These are phyloP conservation scores for Aspergillus sclerotiicarbonarius DNA, from an alignment of 495 filamentous ascomycete genomes.

Conservation along the genomic window DNA sequence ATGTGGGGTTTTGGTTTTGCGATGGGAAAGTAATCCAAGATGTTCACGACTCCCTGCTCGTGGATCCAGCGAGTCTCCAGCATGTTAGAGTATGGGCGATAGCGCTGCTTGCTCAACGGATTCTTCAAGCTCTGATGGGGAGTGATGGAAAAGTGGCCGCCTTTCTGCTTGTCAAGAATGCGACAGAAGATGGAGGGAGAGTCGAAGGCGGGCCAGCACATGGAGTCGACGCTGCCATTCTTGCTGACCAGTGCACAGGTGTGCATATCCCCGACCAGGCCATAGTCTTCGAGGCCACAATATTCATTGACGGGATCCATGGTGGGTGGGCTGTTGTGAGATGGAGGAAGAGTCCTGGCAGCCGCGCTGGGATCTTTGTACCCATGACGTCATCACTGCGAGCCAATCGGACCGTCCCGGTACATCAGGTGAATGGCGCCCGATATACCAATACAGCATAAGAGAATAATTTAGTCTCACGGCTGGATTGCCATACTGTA, in stretches of 20 bases:
- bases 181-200: slow-evolving; percentile 66
- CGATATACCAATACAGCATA: no score
- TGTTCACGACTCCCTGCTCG: slow-evolving; percentile 67
- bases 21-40: slow-evolving; percentile 69
- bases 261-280: slow-evolving; percentile 73
- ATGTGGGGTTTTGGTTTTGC: slow-evolving; percentile 24
- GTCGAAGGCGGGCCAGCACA: slow-evolving; percentile 75
- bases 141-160: slow-evolving; percentile 65
- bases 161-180: slow-evolving; percentile 67
- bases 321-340: not conserved
- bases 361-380: no score
- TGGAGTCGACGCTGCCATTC: slow-evolving; percentile 68
- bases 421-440: no score
- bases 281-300: slow-evolving; percentile 71
- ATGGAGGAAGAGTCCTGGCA: no score
- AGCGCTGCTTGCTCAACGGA: slow-evolving; percentile 66
- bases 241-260: slow-evolving; percentile 72
- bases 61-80: slow-evolving; percentile 70
- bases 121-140: slow-evolving; percentile 37
- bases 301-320: slow-evolving; percentile 33
- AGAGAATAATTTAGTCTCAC: no score
- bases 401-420: no score
- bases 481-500: no score
- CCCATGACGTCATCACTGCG: no score
- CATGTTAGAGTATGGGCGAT: slow-evolving; percentile 67